Percentiles rank a stretch among this genome's conserved stretches.
phyloP scores from a whole-genome alignment of 1,284 basidiomycete species.

The Coniferiporia weirii region DNA sequence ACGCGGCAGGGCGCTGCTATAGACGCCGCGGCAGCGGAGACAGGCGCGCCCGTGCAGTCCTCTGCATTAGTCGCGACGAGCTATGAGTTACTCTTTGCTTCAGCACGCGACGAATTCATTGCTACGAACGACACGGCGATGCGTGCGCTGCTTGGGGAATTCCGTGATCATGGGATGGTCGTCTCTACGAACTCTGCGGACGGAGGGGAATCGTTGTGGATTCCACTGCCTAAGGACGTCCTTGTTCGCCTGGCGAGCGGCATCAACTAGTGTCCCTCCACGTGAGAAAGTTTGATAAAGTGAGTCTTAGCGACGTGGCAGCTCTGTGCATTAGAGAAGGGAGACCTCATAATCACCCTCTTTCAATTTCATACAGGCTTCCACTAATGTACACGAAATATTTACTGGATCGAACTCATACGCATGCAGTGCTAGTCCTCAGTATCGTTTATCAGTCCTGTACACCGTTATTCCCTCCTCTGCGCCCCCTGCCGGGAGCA shows the following conservation, averaged over 20 bases:
- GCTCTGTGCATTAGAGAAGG: not conserved
- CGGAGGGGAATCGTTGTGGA: constrained; percentile 66
- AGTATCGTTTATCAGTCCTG: not conserved
- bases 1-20: constrained; percentile 59
- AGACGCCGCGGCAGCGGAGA: constrained; percentile 28
- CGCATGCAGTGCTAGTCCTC: too few relatives aligned
- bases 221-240: constrained; percentile 70
- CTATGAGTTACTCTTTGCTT: constrained; percentile 60
- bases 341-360: not conserved
- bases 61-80: constrained; percentile 46
- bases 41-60: constrained; percentile 24
- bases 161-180: constrained; percentile 83
- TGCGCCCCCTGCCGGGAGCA: not conserved
- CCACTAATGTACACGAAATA: not conserved
- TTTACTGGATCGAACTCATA: not conserved
- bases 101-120: constrained; percentile 75
- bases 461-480: not conserved
- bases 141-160: constrained; percentile 79
- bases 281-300: too few relatives aligned
- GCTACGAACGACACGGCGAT: constrained; percentile 83
- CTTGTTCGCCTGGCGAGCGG: constrained; percentile 28
- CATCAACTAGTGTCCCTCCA: not conserved
- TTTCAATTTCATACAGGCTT: not conserved
- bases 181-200: constrained; percentile 37
- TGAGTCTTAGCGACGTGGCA: too few relatives aligned